Percentiles rank a stretch among this genome's conserved stretches.
Conservation (phyloP, 306 rosid genomes). For the Rubus idaeus region DNA sequence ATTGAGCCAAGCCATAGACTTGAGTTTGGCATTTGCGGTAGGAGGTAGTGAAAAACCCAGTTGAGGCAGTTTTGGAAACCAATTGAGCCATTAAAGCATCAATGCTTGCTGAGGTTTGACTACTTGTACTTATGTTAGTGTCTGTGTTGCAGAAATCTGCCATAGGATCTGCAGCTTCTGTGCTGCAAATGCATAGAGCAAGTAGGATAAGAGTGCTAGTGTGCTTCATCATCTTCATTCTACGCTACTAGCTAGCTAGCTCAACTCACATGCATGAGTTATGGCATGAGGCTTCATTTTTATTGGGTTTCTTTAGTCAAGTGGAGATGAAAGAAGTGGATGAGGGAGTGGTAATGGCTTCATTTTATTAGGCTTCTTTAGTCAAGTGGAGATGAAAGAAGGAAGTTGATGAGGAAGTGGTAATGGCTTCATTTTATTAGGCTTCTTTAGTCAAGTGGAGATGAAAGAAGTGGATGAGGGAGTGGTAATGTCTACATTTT, state of each 20-base stretch:
- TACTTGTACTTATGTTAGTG: conserved; percentile 30
- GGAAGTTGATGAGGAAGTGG: no score
- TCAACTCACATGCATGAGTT: conserved; percentile 6
- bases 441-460: no score
- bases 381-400: no score
- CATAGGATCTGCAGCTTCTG: conserved; percentile 45
- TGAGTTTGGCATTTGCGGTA: no score
- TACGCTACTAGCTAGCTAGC: background rate
- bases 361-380: background rate
- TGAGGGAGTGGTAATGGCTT: background rate
- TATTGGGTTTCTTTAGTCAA: background rate
- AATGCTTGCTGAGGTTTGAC: conserved; percentile 45
- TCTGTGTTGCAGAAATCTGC: conserved; percentile 51
- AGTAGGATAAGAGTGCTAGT: conserved; percentile 27
- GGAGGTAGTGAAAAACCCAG: no score
- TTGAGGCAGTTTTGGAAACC: conserved; percentile 25
- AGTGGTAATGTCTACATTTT: no score
- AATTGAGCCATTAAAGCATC: conserved; percentile 33
- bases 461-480: no score
- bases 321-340: background rate
- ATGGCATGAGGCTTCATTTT: background rate
- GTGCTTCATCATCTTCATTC: conserved; percentile 23
- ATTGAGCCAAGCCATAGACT: conserved; percentile 32
- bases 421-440: no score
- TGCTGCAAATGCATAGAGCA: conserved; percentile 36